Percentiles rank a stretch among this genome's conserved stretches.
Conservation (phyloP, 2,329 filamentous ascomycete species). For the Chaetomium sp. region DNA sequence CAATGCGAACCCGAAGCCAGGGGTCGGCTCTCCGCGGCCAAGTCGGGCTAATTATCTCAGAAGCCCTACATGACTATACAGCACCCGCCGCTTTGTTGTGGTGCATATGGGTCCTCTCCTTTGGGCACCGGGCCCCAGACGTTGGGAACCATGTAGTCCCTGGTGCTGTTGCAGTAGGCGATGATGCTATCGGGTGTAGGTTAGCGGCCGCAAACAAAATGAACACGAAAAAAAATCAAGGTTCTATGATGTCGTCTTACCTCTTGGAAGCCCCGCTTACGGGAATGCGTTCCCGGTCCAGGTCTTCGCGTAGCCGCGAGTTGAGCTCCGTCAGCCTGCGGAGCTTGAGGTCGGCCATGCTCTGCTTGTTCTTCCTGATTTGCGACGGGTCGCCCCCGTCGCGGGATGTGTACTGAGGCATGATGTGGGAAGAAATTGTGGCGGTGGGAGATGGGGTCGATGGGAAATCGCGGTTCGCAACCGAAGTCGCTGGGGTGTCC, state of each 20-base stretch:
- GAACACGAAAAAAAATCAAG: background rate
- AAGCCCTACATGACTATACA: conserved; percentile 83
- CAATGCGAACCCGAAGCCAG: conserved; percentile 10
- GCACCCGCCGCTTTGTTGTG: conserved; percentile 89
- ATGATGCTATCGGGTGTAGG: conserved; percentile 69
- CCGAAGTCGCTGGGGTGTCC: background rate
- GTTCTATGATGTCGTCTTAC: conserved; percentile 52
- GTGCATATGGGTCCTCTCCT: conserved; percentile 97
- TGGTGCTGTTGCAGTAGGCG: conserved; percentile 95
- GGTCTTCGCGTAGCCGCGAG: conserved; percentile 90
- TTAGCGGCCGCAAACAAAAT: conserved; percentile 10
- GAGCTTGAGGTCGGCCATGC: conserved; percentile 97
- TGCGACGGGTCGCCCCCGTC: conserved; percentile 69
- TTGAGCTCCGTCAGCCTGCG: conserved; percentile 95
- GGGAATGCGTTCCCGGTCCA: conserved; percentile 92
- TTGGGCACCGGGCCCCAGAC: conserved; percentile 95
- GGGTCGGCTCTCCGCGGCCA: conserved; percentile 20
- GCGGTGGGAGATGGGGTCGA: background rate
- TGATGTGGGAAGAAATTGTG: conserved; percentile 43
- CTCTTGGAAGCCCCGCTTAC: conserved; percentile 90
- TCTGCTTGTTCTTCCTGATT: conserved; percentile 94
- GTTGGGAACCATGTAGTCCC: conserved; percentile 98
- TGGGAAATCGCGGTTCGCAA: conserved; percentile 13
- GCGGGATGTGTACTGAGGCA: conserved; percentile 68
- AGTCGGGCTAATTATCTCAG: conserved; percentile 22